A percentile compares a stretch with the other conserved stretches of the same genome.
Evolutionary conservation across 768 basidiomycete species (phyloP).

Genomic region (Leccinum boreale): DNA sequence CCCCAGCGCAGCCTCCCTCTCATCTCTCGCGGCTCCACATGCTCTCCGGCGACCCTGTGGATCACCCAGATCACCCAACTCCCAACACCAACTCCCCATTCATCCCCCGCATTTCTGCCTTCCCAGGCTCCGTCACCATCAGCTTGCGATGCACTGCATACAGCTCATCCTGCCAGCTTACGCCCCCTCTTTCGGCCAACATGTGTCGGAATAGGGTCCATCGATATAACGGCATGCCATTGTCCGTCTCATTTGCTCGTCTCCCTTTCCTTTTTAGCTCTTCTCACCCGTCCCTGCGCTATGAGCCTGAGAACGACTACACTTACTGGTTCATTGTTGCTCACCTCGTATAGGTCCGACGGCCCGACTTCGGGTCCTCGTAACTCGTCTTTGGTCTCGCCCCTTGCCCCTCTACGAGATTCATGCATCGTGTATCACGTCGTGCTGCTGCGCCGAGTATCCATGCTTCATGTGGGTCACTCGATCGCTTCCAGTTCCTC

Average conservation of each 20-base stretch:
- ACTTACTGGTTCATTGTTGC: neutral
- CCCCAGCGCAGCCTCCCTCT: neutral
- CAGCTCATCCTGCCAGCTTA: neutral
- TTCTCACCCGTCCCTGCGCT: neutral
- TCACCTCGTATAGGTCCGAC: neutral
- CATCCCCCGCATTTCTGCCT: neutral
- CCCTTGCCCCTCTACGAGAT: neutral
- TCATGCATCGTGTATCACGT: slow-evolving; percentile 3
- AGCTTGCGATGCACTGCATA: neutral
- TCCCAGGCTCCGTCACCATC: slow-evolving; percentile 2
- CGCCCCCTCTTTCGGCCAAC: slow-evolving; percentile 15
- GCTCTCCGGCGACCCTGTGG: neutral
- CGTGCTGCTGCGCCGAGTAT: neutral
- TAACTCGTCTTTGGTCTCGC: neutral
- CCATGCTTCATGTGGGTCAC: neutral
- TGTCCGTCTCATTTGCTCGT: neutral
- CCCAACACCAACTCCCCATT: neutral
- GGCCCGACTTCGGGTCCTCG: neutral
- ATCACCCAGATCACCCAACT: neutral
- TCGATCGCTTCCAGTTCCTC: neutral
- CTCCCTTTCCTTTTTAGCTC: slow-evolving; percentile 13
- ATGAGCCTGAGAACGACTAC: slow-evolving; percentile 11
- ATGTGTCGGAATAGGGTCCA: slow-evolving; percentile 11
- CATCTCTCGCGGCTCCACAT: slow-evolving; percentile 1
- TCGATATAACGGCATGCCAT: slow-evolving; percentile 9